Conservation (phyloP, 2,329 filamentous ascomycete species). For the Trichoderma lentiforme region DNA sequence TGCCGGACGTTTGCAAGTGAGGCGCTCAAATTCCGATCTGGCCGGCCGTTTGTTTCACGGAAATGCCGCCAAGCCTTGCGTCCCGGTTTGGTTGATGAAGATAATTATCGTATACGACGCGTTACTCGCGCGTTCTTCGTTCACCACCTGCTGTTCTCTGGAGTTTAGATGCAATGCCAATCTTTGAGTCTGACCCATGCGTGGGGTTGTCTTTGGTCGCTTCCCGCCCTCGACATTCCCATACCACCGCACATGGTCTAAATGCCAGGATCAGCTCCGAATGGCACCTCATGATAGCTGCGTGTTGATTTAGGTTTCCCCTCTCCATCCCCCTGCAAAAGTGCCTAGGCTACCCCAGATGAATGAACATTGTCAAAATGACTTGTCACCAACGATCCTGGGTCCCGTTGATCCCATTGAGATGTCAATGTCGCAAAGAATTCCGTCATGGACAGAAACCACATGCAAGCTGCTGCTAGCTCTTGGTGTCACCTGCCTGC, state of each 20-base stretch:
- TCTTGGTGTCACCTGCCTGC: constrained; percentile 19
- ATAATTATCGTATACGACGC: background rate
- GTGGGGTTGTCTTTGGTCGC: background rate
- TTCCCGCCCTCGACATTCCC: background rate
- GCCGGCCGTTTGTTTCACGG: background rate
- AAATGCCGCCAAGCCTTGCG: background rate
- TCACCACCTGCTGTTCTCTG: background rate
- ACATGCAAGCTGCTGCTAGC: constrained; percentile 7
- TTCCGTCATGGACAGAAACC: constrained; percentile 3
- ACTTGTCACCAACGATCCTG: background rate
- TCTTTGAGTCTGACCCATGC: background rate
- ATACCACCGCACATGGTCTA: background rate
- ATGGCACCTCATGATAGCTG: constrained; percentile 9
- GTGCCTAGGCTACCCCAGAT: background rate
- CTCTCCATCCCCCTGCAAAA: background rate
- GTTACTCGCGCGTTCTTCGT: background rate
- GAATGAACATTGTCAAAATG: background rate
- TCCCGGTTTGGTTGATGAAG: background rate
- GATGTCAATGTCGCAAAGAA: background rate
- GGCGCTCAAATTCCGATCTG: background rate
- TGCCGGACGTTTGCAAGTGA: background rate
- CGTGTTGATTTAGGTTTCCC: background rate
- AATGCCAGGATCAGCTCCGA: background rate
- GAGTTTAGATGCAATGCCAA: background rate
- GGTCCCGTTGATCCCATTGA: background rate